Evolutionary conservation across 805 yeast genomes (phyloP), one percentile per base, ranked within the genome.

Genomic region (Saccharomycopsis fermentans): DNA sequence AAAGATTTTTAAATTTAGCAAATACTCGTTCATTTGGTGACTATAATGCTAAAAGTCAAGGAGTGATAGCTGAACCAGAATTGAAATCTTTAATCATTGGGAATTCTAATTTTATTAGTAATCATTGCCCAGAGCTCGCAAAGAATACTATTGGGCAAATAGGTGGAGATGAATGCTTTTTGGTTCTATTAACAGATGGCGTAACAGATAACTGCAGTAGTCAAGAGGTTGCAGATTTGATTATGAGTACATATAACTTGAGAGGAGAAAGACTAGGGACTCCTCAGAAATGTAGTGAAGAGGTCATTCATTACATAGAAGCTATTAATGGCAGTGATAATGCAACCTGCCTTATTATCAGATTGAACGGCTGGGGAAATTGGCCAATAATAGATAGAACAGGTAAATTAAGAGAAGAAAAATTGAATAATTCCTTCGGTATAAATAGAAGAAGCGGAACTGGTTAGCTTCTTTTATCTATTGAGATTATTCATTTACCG

Each of bases 1-100:
- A 87, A 67, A 69, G 98, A 59, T 91, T 84, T 65, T 65, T 81
- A 58, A 79, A 83, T 63, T 85, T 83, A 67, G 96, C 97, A 24
- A 94, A 94, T 67, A 94, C 99, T 1, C 78, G 99, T 63, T 78
- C 97, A 1, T 94, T 94, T 77, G 99, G 99, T 47, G 99, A 94
- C 71, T 66, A 84, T 16, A 74, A 77, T 27, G 96, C 83, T 57
- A 94, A 94, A 70, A 77, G 84, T 39, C 80, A 82, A 68, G 99
- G 99, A 0, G 82, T 94, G 1, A 77, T 91, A 0, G 89, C 97
- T 14, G 98, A 94, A 72, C 99, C 99, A 0, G 97, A 94, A 62
- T 76, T 94, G 54, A 74, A 77, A 19, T 86, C 87, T 58, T 81
- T 75, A 63, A 68, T 87, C 11, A 77, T 90, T 29, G 96, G 96